Evolutionary conservation across 768 basidiomycete genomes (phyloP).

Genomic region (Mycena indigotica): DNA sequence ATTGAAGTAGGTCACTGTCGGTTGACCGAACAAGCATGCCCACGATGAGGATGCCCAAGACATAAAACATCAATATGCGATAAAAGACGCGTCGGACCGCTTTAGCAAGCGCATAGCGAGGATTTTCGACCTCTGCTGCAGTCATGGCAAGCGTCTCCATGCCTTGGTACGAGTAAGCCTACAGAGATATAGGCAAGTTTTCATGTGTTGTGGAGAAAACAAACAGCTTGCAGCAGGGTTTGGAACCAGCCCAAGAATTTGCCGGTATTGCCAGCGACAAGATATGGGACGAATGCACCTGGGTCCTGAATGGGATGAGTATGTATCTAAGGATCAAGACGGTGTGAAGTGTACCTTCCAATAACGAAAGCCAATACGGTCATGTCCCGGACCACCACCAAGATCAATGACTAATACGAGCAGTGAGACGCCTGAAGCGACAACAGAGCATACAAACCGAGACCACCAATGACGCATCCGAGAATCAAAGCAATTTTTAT

Average conservation of each 20-base stretch:
- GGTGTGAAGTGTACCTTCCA: constrained; percentile 35
- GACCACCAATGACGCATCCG: constrained; percentile 35
- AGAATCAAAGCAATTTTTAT: constrained; percentile 49
- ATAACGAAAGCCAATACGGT: constrained; percentile 48
- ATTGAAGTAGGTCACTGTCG: constrained; percentile 39
- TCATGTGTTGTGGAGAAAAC: not conserved
- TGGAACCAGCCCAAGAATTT: constrained; percentile 21
- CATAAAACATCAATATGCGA: constrained; percentile 41
- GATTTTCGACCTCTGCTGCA: constrained; percentile 63
- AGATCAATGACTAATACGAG: constrained; percentile 54
- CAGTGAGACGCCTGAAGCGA: constrained; percentile 22
- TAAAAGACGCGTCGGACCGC: constrained; percentile 60
- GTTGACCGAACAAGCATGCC: constrained; percentile 69
- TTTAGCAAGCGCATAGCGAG: constrained; percentile 64
- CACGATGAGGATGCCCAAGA: constrained; percentile 61
- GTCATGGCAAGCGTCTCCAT: constrained; percentile 48
- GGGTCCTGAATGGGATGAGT: constrained; percentile 1
- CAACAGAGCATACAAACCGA: constrained; percentile 6
- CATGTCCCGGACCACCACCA: constrained; percentile 50
- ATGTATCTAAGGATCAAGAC: not conserved
- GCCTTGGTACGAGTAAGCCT: constrained; percentile 66
- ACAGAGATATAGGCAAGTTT: not conserved
- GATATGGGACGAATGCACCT: constrained; percentile 14
- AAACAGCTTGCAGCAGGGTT: constrained; percentile 15
- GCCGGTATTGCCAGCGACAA: constrained; percentile 8